Percentiles rank a stretch among this genome's conserved stretches.
Conservation (phyloP, 1,284 basidiomycete species). For the Albatrellus sp. region DNA sequence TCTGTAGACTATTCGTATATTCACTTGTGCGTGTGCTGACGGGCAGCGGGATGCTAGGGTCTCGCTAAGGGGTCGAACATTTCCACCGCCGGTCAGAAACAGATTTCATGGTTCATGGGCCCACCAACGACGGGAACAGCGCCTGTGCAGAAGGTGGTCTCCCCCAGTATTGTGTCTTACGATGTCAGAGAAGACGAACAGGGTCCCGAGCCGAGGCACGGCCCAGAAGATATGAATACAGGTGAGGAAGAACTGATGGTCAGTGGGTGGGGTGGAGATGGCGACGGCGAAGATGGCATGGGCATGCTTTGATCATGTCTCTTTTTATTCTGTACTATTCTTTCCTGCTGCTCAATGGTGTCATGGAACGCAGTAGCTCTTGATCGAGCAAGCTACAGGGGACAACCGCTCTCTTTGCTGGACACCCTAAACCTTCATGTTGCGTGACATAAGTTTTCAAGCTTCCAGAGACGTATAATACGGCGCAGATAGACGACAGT, state of each 20-base stretch:
- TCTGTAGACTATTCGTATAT: slow-evolving; percentile 14
- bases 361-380: too few species aligned
- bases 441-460: too few species aligned
- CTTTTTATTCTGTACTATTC: too few species aligned
- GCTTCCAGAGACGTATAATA: too few species aligned
- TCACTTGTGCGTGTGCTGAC: slow-evolving; percentile 1
- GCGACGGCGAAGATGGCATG: slow-evolving; percentile 16
- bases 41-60: slow-evolving; percentile 29
- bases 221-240: background rate
- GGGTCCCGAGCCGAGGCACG: background rate
- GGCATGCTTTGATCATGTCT: slow-evolving; percentile 13
- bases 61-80: slow-evolving; percentile 55
- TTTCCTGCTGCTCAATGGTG: too few species aligned
- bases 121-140: slow-evolving; percentile 10
- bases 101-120: slow-evolving; percentile 51
- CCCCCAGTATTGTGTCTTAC: background rate
- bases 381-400: too few species aligned
- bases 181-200: background rate
- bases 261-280: slow-evolving; percentile 16
- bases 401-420: too few species aligned
- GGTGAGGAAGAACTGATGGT: slow-evolving; percentile 10
- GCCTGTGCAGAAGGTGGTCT: background rate
- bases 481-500: too few species aligned
- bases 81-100: slow-evolving; percentile 48
- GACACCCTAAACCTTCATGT: too few species aligned